These are phyloP conservation scores for Haplographium delicatum DNA, from an alignment of 495 filamentous ascomycete species.

Conservation along the genomic window DNA sequence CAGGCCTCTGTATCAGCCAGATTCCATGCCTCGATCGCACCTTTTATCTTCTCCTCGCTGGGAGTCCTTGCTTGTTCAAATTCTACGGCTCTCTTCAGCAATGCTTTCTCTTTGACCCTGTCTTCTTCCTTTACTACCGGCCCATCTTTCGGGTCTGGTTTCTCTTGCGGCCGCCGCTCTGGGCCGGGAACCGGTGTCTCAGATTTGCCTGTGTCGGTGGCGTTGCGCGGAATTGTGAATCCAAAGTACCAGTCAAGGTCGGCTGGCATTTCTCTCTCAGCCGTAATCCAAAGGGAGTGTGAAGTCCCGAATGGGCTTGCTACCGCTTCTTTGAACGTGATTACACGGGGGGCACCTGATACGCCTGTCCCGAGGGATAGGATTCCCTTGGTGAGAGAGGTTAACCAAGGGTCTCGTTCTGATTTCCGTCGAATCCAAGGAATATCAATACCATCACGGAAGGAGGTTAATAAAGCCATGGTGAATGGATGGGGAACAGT, in stretches of 20 bases:
- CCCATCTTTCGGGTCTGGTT: conserved; percentile 39
- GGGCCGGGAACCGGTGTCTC: conserved; percentile 38
- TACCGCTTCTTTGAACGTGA: conserved; percentile 76
- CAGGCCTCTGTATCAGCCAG: conserved; percentile 89
- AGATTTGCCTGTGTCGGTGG: conserved; percentile 45
- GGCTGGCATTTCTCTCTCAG: conserved; percentile 53
- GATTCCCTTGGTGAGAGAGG: conserved; percentile 62
- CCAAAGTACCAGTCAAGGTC: conserved; percentile 88
- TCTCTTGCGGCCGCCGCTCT: conserved; percentile 32
- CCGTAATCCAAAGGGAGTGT: conserved; percentile 74
- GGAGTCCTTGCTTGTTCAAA: conserved; percentile 40
- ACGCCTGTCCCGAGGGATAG: conserved; percentile 55
- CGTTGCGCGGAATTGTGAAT: conserved; percentile 63
- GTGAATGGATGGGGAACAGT: conserved; percentile 91
- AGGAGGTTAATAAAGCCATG: conserved; percentile 51
- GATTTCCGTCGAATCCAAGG: conserved; percentile 70
- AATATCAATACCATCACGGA: conserved; percentile 49
- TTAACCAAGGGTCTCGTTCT: conserved; percentile 76
- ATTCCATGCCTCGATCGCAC: conserved; percentile 85
- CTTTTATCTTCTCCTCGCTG: conserved; percentile 40
- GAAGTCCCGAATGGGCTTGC: conserved; percentile 54
- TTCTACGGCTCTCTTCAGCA: conserved; percentile 56
- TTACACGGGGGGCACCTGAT: conserved; percentile 55
- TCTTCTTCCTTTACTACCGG: conserved; percentile 46
- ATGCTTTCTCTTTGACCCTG: conserved; percentile 47